Conservation (phyloP, 1,139 yeast genomes). For the Pichia terricola region DNA sequence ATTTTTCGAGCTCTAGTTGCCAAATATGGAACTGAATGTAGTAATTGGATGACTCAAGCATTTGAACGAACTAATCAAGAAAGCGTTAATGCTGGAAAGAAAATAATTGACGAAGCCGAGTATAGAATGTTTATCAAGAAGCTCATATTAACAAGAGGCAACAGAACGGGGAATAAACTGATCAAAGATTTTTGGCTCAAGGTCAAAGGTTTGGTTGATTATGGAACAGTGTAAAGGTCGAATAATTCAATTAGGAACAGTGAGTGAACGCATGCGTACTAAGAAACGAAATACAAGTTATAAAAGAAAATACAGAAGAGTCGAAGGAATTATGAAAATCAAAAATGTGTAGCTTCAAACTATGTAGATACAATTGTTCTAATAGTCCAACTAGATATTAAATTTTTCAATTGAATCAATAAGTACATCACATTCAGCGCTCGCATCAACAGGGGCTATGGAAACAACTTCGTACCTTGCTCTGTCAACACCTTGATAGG, state of each 20-base stretch:
- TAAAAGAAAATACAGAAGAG: too few relatives aligned
- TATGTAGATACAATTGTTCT: too few relatives aligned
- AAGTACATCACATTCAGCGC: constrained; percentile 53
- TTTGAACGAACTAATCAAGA: constrained; percentile 26
- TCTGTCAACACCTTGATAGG: constrained; percentile 68
- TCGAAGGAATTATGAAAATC: too few relatives aligned
- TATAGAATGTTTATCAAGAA: constrained; percentile 40
- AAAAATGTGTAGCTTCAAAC: too few relatives aligned
- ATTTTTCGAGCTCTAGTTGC: constrained; percentile 45
- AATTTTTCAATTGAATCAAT: constrained; percentile 39
- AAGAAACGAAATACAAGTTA: too few relatives aligned
- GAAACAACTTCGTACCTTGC: constrained; percentile 64
- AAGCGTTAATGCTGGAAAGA: constrained; percentile 10
- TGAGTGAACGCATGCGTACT: too few relatives aligned
- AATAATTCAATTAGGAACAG: too few relatives aligned
- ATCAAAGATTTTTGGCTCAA: constrained; percentile 60
- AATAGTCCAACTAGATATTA: constrained; percentile 19
- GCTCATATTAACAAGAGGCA: constrained; percentile 55
- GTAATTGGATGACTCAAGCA: constrained; percentile 35
- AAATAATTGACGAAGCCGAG: constrained; percentile 1
- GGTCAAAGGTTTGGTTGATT: constrained; percentile 41
- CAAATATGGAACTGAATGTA: constrained; percentile 41
- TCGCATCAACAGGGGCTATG: constrained; percentile 47
- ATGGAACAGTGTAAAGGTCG: constrained; percentile 15
- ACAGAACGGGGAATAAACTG: constrained; percentile 45